Evolutionary conservation across 345 rosid species (phyloP).

Genomic region (Eucalyptus regnans): DNA sequence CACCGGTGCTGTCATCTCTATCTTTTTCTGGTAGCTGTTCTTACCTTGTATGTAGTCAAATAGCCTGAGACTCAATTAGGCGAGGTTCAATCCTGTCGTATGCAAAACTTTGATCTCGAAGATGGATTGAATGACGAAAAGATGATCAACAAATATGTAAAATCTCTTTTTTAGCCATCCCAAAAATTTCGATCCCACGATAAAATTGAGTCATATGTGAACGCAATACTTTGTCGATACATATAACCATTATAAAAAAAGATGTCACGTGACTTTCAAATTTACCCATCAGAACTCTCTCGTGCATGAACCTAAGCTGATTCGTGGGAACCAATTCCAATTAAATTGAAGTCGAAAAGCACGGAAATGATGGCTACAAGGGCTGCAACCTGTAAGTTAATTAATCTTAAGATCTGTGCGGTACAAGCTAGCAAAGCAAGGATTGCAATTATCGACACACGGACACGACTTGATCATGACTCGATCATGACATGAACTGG

Average conservation of each 20-base stretch:
- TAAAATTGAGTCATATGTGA: neutral
- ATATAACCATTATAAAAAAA: too few relatives aligned
- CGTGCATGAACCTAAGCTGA: neutral
- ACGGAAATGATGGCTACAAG: neutral
- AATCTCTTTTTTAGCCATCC: neutral
- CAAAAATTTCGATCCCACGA: neutral
- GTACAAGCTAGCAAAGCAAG: neutral
- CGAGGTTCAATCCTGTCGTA: neutral
- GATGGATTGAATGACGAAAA: neutral
- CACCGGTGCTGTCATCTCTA: slow-evolving; percentile 92
- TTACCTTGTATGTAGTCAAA: slow-evolving; percentile 81
- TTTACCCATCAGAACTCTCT: too few relatives aligned
- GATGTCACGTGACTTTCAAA: too few relatives aligned
- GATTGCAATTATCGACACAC: neutral
- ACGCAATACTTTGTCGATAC: accelerated
- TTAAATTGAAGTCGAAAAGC: neutral
- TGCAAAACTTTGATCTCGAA: neutral
- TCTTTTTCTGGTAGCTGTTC: slow-evolving; percentile 33
- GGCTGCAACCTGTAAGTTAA: neutral
- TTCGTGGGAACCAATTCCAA: neutral
- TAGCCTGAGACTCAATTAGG: slow-evolving; percentile 20
- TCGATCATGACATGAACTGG: neutral
- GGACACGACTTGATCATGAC: neutral
- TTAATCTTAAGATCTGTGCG: neutral
- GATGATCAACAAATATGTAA: neutral